Base-by-base conservation (phyloP, 2,329 filamentous ascomycete genomes). In the Penicillium sp. region DNA sequence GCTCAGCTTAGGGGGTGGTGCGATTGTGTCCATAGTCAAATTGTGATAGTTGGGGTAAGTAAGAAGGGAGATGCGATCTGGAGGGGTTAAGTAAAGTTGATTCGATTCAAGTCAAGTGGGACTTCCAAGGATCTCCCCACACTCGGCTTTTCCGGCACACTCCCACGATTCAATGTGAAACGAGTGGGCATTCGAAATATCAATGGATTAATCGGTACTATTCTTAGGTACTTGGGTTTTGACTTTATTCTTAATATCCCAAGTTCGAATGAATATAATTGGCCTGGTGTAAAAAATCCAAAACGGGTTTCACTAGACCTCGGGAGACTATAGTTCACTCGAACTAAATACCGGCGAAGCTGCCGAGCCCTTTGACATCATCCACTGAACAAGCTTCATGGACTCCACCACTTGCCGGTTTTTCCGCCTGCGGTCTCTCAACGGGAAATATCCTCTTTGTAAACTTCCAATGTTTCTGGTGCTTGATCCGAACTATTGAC, bases 1-100 rank as follows among this genome's bases (percentile, higher is more conserved):
- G 13, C 47, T 64, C 37, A 68, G 53, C 8, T 54, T 58, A 8
- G 66, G 67, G 21, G 67, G 64, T 10, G 64, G 63, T 9, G 49
- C 51, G 10, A 69, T 26, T 7, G 63, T 59, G 3, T 63, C 58
- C 66, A 68, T 68, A 2, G 25, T 58, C 33, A 9, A 19, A 39
- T 19, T 19, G 16, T 19, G 4, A 39, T 39, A 42, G 8, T 10
- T 42, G 39, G 11, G 19, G 39, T 23, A 19, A 42, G 19, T 21
- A 21, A 23, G 39, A 23, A 42, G 5, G 9, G 23, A 42, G 39
- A 42, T 23, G 6, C 19, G 19, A 42, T 23, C 10, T 23, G 39
- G 19, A 21, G 39, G 39, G 39, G 19, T 42, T 23, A 13, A 23
- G 19, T 19, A 14, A 33, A 8, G 16, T 39, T 19, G 7, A 39